Evolutionary conservation across 2,329 filamentous ascomycete species (phyloP), one percentile per base, ranked within the genome.

Genomic region (Fusarium domesticum): DNA sequence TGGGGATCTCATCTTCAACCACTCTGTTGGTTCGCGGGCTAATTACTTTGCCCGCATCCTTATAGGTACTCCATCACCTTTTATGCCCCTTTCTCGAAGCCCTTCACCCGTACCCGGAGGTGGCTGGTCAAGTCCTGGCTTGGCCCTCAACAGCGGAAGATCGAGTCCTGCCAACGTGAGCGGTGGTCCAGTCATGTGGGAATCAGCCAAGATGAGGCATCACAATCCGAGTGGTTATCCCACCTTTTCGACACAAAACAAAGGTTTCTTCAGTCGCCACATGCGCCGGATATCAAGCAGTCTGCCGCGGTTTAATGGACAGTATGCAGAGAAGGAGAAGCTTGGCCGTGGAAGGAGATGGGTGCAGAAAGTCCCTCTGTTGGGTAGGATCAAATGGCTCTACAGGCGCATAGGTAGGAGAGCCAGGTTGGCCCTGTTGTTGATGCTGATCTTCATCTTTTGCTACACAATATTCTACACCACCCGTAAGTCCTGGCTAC

Each of bases 21-120:
- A 43, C 42, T 45, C 42, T 40, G 39, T 40, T 41, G 38, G 18
- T 47, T 50, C 43, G 42, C 52, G 39, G 48, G 57, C 63, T 65
- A 60, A 64, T 45, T 48, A 53, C 42, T 54, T 48, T 55, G 50
- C 47, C 43, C 50, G 44, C 45, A 32, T 50, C 41, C n/a, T 45
- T 47, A 33, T 43, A 78, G 75, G 78, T 61, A 83, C 76, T 39
- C 76, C 81, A 34, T 74, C 70, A 58, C 61, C 68, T 55, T 70
- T 72, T 60, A 96, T 96, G 91, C 87, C 87, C 56, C 72, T 92
- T 51, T 93, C 90, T 56, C 83, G 89, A 70, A 95, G 89, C 63
- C 89, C 91, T 39, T 96, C 89, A 43, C 92, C 91, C 50, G 79
- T 83, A 51, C 85, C 83, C 50, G 86, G 87, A 60, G 89, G 89